A percentile compares a stretch with the other conserved stretches of the same genome.
Evolutionary conservation across 352 stramenopile species (phyloP).

Genomic region (Blastocystis sp.): DNA sequence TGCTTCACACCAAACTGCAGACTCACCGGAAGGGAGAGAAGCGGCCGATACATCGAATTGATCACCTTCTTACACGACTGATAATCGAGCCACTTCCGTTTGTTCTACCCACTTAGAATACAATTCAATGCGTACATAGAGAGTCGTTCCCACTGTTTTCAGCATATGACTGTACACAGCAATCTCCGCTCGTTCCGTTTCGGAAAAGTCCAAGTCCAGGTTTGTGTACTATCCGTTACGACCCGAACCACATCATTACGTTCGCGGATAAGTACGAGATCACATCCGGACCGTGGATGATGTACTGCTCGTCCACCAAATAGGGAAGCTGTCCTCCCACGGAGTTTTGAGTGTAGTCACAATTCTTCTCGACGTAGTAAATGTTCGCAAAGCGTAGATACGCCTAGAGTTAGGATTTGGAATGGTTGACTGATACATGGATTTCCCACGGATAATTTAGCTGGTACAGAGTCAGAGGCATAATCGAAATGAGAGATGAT

Average conservation of each 20-base stretch:
- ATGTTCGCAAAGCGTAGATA: slow-evolving; percentile 43
- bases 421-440: not conserved
- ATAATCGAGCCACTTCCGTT: not conserved
- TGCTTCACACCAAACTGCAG: not conserved
- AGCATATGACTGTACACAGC: not conserved
- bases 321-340: not conserved
- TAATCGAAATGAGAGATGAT: too few relatives aligned
- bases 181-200: slow-evolving; percentile 32
- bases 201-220: slow-evolving; percentile 41
- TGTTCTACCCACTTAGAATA: not conserved
- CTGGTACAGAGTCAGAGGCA: slow-evolving; percentile 23
- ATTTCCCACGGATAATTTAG: slow-evolving; percentile 52
- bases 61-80: not conserved
- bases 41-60: not conserved
- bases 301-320: slow-evolving; percentile 7
- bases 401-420: not conserved
- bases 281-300: not conserved
- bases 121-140: not conserved
- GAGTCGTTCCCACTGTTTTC: not conserved
- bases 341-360: not conserved
- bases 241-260: not conserved
- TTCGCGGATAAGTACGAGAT: slow-evolving; percentile 29
- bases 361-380: slow-evolving; percentile 43
- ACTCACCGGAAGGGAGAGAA: not conserved
- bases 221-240: slow-evolving; percentile 1